Base-by-base conservation (phyloP, 768 basidiomycete species). In the Dacryopinax primogenitus region DNA sequence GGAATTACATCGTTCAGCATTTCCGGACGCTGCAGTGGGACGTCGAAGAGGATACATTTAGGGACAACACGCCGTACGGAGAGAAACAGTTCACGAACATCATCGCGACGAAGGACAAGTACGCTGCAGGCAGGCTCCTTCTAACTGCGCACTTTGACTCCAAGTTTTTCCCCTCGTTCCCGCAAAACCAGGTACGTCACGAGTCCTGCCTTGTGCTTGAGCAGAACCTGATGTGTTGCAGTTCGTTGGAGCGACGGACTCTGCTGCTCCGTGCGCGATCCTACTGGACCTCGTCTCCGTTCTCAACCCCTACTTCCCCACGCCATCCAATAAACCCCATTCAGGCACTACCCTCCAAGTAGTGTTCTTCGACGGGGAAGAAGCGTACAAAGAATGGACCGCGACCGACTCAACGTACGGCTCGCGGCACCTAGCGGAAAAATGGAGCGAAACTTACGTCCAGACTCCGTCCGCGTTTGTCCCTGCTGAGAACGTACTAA, bases 161-260 rank as follows among this genome's bases (percentile, higher is more conserved):
- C 76, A 96, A 96, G 77, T 94, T 84, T 76, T 93, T 87, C 69
- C 77, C 85, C 0, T 74, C 73, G 0, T 86, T 80, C 65, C 88
- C 90, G 3, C 74, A 82, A 36, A 88, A 90, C 72, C 86, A 90
- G 78, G 92, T 90, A 70, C 66, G 79, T 73, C 9, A 30, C 21
- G 26, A 64, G 23, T 51, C 67, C 33, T 33, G 15, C 34, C 15
- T 44, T 39, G 7, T 47, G 68, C 9, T 63, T 61, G 36, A 30
- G 62, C 3, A 9, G 4, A 28, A 21, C 32, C 58, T 36, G 21
- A 28, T 68, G 44, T 62, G 62, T n/a, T 44, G 23, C 76, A 97
- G 90, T 99, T 99, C 73, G 78, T 99, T 71, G 96, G 96, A 34
- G 96, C 96, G 9, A 98, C 93, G 11, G 96, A 99, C 73, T 96